Evolutionary conservation across 495 filamentous ascomycete genomes (phyloP), one percentile per base, ranked within the genome.

Genomic region (Aspergillus wentii): DNA sequence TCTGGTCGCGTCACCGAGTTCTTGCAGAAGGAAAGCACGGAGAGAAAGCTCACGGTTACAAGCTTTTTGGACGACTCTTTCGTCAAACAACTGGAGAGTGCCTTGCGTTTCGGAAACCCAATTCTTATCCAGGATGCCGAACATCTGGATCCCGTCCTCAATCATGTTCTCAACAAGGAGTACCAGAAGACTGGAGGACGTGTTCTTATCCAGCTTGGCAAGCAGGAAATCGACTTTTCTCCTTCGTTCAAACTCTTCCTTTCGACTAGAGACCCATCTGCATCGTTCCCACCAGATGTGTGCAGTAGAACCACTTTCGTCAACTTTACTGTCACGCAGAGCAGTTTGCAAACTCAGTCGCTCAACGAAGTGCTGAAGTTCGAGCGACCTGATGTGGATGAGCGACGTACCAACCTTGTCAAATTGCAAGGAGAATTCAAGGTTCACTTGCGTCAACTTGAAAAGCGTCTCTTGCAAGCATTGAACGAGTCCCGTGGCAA

Each of bases 401-500:
- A 94, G 64, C 77, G 91, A 39, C 83, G 92, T 32, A 94, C 89
- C 16, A 95, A 97, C 56, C 78, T 97, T 34, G 92, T 97, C 68
- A 99, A 97, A 62, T 75, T 95, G 58, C 94, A 97, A 68, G 92
- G 92, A 47, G 92, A 99, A 62, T 99, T 99, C 77, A 95, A 90
- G 64, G 79, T 95, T 13, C 90, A 95, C 65, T 80, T 99, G 20
- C 82, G 92, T 33, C 86, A 92, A 51, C 80, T 99, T n/a, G 92
- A 99, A 68, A 95, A 94, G 62, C 81, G 85, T 26, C 74, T 99
- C 31, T 69, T 99, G 20, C 89, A 95, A 53, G 92, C 92, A 17
- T 77, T 99, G 38, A 97, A 99, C 59, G 88, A 97, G 63, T 97
- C 92, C 25, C 85, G 85, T 30, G 92, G 92, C 46, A 99, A 99